Conservation (phyloP, 306 rosid genomes). For the Pueraria montana region DNA sequence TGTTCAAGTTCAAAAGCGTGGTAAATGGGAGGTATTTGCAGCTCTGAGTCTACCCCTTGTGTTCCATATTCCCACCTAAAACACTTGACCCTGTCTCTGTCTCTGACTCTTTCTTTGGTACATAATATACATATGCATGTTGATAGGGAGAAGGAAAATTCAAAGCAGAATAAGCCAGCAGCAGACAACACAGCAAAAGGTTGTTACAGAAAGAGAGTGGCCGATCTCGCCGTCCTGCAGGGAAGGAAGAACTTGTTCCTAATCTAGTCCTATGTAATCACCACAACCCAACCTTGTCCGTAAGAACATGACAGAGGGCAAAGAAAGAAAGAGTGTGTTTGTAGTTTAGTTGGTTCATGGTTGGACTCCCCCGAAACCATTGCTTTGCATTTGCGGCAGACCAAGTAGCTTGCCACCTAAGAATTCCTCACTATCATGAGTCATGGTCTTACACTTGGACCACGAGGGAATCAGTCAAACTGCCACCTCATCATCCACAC, state of each 20-base stretch:
- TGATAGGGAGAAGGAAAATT: conserved; percentile 49
- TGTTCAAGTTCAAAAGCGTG: conserved; percentile 17
- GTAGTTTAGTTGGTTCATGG: conserved; percentile 35
- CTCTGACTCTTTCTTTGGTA: conserved; percentile 48
- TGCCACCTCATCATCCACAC: conserved; percentile 50
- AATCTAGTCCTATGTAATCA: neutral
- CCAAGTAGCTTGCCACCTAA: conserved; percentile 26
- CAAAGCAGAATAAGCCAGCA: conserved; percentile 61
- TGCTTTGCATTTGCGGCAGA: neutral
- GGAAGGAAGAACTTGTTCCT: neutral
- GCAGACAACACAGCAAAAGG: conserved; percentile 39
- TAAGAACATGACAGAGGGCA: neutral
- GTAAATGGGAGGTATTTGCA: conserved; percentile 54
- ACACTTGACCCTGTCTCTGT: conserved; percentile 68
- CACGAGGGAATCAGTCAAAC: conserved; percentile 65
- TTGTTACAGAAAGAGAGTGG: conserved; percentile 34
- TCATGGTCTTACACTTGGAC: conserved; percentile 45
- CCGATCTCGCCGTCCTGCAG: conserved; percentile 40
- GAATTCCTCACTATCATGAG: conserved; percentile 34
- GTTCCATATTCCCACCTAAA: conserved; percentile 73
- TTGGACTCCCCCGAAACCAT: conserved; percentile 24
- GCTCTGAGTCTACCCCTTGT: conserved; percentile 44
- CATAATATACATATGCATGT: conserved; percentile 14
- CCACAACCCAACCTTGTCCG: neutral
- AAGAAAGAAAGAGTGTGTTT: neutral